phyloP scores from a whole-genome alignment of 805 yeast genomes.

The Suhomyces tanzawaensis region DNA sequence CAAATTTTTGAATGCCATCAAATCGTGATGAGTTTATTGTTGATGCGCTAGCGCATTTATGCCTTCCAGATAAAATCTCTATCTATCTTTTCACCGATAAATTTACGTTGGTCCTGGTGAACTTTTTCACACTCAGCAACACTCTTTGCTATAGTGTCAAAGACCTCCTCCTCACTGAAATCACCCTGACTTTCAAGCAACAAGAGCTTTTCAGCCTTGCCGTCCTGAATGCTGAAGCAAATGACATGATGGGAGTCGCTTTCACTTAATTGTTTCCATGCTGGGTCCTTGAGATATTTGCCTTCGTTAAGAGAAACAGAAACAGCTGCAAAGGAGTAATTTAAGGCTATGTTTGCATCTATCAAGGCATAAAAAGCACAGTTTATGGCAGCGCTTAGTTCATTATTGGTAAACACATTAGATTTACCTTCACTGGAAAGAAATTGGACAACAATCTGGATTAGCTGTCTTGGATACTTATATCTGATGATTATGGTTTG shows the following conservation, averaged over 20 bases:
- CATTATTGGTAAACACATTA: constrained; percentile 39
- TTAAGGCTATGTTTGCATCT: constrained; percentile 74
- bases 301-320: constrained; percentile 39
- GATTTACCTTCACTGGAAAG: constrained; percentile 25
- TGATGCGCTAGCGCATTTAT: no score
- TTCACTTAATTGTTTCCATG: constrained; percentile 36
- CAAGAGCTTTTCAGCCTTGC: constrained; percentile 54
- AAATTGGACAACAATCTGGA: constrained; percentile 43
- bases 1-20: no score
- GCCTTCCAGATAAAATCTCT: constrained; percentile 59
- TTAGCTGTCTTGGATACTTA: constrained; percentile 71
- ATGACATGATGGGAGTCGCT: constrained; percentile 64
- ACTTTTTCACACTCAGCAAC: constrained; percentile 45
- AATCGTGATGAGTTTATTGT: no score
- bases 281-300: constrained; percentile 44
- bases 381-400: constrained; percentile 69
- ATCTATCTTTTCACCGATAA: constrained; percentile 46
- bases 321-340: constrained; percentile 58
- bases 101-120: constrained; percentile 47
- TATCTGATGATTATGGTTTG: constrained; percentile 58
- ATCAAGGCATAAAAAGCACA: constrained; percentile 70
- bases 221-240: constrained; percentile 55
- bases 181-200: constrained; percentile 70
- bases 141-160: constrained; percentile 51
- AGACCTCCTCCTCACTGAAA: constrained; percentile 57